Evolutionary conservation across 2,329 filamentous ascomycete species (phyloP), one percentile per base, ranked within the genome.

Genomic region (Teratosphaeriaceae sp.): DNA sequence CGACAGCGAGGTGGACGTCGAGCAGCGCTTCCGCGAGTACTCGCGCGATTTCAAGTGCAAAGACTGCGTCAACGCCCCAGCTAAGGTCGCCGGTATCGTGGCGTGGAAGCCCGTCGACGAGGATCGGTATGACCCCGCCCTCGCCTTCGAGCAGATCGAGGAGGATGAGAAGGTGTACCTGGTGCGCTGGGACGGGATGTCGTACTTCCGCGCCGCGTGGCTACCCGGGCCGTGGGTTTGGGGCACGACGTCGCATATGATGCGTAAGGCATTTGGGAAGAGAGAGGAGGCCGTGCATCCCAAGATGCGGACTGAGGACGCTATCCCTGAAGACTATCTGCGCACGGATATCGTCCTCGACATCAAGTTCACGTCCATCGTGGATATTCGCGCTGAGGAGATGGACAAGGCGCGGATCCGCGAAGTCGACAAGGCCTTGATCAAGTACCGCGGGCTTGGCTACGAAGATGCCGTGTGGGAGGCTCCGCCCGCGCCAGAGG

Each of bases 381-480:
- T 78, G 30, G 70, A 78, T 5, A 66, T 78, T 9, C 74, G 75
- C 23, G 80, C 76, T 20, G 79, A 84, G 52, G 78, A 82, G 40
- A 74, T 83, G 13, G 87, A 92, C 55, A 71, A 88, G 47, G 75
- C 75, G 27, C 79, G 84, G 3, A 80, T 90, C 30, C 74, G 77
- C 24, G 77, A 88, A 52, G 79, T 98, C 18, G 74, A 79, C 38
- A 76, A 80, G 54, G 82, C 88, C 0, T 76, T 83, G 38, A 85
- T 94, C 66, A 98, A 98, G 62, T 97, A 89, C 64, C 88, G 94
- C 63, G 92, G 92, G 11, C 75, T 98, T 6, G 76, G 82, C 4
- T 97, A 98, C 58, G 88, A 95, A 49, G 88, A 96, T 46, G 78
- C 80, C 1, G 88, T 94, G 0, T 96, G 90, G 90, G 89, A 95